Evolutionary conservation across 2,329 filamentous ascomycete species (phyloP), one percentile per base, ranked within the genome.

Genomic region (Emydomyces testavorans): DNA sequence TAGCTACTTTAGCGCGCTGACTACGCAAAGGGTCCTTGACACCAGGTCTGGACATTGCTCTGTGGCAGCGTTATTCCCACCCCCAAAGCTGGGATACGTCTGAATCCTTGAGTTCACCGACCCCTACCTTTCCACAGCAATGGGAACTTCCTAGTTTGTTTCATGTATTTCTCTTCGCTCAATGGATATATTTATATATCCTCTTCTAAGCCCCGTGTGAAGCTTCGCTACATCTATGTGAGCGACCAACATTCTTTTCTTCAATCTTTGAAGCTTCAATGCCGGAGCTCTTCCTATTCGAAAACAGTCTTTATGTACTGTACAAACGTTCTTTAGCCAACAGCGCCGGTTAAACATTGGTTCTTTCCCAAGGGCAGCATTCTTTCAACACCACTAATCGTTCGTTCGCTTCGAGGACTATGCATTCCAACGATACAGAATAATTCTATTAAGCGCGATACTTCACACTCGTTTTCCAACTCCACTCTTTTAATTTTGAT

Each of bases 151-250:
- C 26, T 15, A 20, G 8, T 6, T 16, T 20, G 5, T 47, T 10
- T 21, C 20, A 16, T 40, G 26, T 13, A 20, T 47, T 47, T 35
- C 34, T 47, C 18, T 18, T 23, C n/a, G n/a, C n/a, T n/a, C n/a
- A 26, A 24, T 39, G 28, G 24, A 26, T 28, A 7, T 5, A 15
- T 46, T 46, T 47, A 47, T 47, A 47, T 40, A 40, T 28, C 35
- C 29, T 39, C 10, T 24, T 26, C 11, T n/a, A 10, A 24, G 13
- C 45, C 36, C 28, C 45, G 18, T 16, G 13, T 34, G 13, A n/a
- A 23, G 34, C 23, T 16, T 31, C 13, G 20, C n/a, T n/a, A 3
- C n/a, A 11, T 16, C 26, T 32, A 7, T 2, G 24, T 24, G 16
- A n/a, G n/a, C 15, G 13, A 35, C 20, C 28, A 32, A 23, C 20